Conservation (phyloP, 1,284 basidiomycete species). For the Papiliotrema nemorosa region DNA sequence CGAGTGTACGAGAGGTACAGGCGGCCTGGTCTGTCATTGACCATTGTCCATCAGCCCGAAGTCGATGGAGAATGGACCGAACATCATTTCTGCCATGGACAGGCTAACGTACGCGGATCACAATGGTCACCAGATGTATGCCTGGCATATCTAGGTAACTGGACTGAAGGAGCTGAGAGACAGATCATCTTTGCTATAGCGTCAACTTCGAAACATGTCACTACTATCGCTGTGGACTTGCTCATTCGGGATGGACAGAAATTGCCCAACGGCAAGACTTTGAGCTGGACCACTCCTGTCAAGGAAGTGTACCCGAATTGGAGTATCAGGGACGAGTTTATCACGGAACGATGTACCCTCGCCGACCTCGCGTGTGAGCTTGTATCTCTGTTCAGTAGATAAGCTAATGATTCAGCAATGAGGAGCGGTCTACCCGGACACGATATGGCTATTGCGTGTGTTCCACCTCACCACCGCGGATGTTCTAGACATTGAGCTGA, state of each 20-base stretch:
- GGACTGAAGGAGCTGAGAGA: no score
- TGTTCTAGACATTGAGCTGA: not conserved
- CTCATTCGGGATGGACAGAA: conserved; percentile 49
- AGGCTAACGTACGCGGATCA: no score
- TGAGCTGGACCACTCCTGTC: conserved; percentile 51
- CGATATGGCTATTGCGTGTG: conserved; percentile 23
- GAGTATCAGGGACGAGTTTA: conserved; percentile 48
- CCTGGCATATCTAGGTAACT: no score
- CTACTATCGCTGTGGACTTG: conserved; percentile 48
- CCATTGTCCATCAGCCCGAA: no score
- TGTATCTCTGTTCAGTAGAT: not conserved
- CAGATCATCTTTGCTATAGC: conserved; percentile 50
- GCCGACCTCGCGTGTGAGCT: conserved; percentile 46
- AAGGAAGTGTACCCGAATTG: conserved; percentile 50
- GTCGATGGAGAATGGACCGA: no score
- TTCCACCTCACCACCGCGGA: not conserved
- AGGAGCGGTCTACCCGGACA: conserved; percentile 21
- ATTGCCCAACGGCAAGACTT: conserved; percentile 40
- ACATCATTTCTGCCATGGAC: no score
- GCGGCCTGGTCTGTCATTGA: no score
- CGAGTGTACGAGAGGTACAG: no score
- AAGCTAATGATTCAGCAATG: conserved; percentile 5
- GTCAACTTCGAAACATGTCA: conserved; percentile 55
- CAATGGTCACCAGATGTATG: no score
- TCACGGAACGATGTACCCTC: conserved; percentile 45